These are phyloP conservation scores for Pyricularia sp. DNA, from an alignment of 2,329 filamentous ascomycete species.

Conservation along the genomic window DNA sequence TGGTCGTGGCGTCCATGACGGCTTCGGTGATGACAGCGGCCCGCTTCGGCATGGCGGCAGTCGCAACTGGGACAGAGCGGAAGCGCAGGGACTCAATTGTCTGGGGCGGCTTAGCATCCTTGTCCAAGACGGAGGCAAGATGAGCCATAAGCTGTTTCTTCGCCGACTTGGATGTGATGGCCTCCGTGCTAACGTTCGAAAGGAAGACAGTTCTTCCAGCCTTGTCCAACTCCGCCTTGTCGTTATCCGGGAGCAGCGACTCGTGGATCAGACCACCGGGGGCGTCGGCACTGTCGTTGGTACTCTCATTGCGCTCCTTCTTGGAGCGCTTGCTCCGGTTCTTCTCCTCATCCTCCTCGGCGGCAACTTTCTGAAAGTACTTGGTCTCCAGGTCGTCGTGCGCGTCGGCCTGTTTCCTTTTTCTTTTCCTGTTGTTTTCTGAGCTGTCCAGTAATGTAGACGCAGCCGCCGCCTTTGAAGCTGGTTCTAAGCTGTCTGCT, in stretches of 20 bases:
- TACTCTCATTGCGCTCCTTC: conserved; percentile 19
- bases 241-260: conserved; percentile 42
- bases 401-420: conserved; percentile 48
- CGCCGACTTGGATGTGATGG: conserved; percentile 71
- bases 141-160: conserved; percentile 72
- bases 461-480: not conserved
- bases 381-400: conserved; percentile 62
- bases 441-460: conserved; percentile 26
- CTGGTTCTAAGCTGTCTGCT: not conserved
- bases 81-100: conserved; percentile 89
- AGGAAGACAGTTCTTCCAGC: conserved; percentile 86
- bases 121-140: conserved; percentile 63
- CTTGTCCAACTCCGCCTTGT: conserved; percentile 64
- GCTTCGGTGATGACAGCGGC: conserved; percentile 90
- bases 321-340: conserved; percentile 10
- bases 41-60: conserved; percentile 72
- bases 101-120: conserved; percentile 43
- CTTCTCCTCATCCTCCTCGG: conserved; percentile 43
- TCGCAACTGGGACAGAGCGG: conserved; percentile 81
- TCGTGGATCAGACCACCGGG: conserved; percentile 43
- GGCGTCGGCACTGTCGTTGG: conserved; percentile 19
- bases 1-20: conserved; percentile 83
- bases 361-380: conserved; percentile 58
- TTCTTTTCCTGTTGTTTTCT: conserved; percentile 51
- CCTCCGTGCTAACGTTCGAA: conserved; percentile 76